These are phyloP conservation scores for Botrytis fabae DNA, from an alignment of 2,329 filamentous ascomycete species.

Conservation along the genomic window DNA sequence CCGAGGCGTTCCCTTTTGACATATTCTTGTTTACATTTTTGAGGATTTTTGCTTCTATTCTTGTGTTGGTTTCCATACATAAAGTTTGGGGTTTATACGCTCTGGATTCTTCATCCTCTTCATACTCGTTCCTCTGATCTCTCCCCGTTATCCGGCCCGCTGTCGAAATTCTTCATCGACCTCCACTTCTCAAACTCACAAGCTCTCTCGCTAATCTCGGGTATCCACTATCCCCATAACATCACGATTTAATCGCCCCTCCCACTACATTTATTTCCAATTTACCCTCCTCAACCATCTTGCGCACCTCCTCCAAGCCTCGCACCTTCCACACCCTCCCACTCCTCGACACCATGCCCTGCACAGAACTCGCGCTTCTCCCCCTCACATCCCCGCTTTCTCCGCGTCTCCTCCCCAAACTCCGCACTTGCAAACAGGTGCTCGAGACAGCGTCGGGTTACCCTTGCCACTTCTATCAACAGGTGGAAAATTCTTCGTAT, in stretches of 20 bases:
- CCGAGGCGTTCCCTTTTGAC: background rate
- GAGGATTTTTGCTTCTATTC: background rate
- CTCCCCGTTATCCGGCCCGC: background rate
- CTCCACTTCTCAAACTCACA: background rate
- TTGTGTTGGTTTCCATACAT: background rate
- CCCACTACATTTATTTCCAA: no score
- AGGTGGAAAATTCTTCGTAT: constrained; percentile 46
- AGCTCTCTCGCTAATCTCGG: constrained; percentile 9
- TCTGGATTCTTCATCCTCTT: background rate
- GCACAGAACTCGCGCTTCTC: constrained; percentile 7
- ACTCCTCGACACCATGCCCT: background rate
- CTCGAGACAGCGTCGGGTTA: constrained; percentile 39
- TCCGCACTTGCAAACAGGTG: background rate
- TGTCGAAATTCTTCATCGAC: background rate
- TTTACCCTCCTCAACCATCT: background rate
- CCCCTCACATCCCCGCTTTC: constrained; percentile 10
- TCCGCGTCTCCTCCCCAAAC: background rate
- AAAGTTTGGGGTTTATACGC: background rate
- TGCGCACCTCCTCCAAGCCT: no score
- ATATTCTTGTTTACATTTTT: background rate
- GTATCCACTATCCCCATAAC: background rate
- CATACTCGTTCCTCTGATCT: background rate
- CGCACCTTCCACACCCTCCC: background rate
- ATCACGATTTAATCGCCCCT: background rate
- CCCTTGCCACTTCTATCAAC: constrained; percentile 44